These are phyloP conservation scores for Aspergillus sp. DNA, from an alignment of 2,329 filamentous ascomycete genomes.

Conservation along the genomic window DNA sequence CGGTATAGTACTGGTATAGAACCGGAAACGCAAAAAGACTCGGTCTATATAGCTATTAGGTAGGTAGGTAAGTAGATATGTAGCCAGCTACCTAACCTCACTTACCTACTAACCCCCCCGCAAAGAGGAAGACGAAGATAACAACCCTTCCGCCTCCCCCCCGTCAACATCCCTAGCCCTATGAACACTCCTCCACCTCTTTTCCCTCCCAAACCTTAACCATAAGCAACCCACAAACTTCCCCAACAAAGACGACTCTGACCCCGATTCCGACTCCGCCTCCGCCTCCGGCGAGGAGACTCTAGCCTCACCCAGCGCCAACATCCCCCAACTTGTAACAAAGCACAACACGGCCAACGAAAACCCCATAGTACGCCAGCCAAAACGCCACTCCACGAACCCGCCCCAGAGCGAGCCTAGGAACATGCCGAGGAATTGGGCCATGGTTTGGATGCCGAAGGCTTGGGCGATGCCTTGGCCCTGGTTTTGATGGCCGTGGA, in stretches of 20 bases:
- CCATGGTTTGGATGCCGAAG: constrained; percentile 64
- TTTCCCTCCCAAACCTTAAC: not conserved
- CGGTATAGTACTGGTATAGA: not conserved
- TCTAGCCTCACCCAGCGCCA: constrained; percentile 17
- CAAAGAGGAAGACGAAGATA: not conserved
- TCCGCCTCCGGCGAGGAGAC: not conserved
- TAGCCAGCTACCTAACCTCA: not conserved
- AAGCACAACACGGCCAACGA: constrained; percentile 29
- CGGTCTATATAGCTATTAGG: not conserved
- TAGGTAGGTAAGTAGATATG: not conserved
- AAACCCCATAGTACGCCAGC: constrained; percentile 32
- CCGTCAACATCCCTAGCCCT: not conserved
- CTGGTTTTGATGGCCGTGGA: constrained; percentile 7
- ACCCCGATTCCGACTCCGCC: not conserved
- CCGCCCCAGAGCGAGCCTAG: constrained; percentile 61
- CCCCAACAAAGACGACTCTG: not conserved
- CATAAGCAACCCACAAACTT: constrained; percentile 4
- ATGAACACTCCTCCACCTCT: not conserved
- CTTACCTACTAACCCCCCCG: not conserved
- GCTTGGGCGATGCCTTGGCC: constrained; percentile 60
- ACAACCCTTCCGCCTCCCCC: constrained; percentile 1
- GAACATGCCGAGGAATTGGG: constrained; percentile 60
- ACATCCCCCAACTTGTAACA: constrained; percentile 28
- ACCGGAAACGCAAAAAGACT: not conserved
- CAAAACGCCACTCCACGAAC: constrained; percentile 31